Conservation (phyloP, 1,284 basidiomycete genomes). For the Volvariella volvacea region DNA sequence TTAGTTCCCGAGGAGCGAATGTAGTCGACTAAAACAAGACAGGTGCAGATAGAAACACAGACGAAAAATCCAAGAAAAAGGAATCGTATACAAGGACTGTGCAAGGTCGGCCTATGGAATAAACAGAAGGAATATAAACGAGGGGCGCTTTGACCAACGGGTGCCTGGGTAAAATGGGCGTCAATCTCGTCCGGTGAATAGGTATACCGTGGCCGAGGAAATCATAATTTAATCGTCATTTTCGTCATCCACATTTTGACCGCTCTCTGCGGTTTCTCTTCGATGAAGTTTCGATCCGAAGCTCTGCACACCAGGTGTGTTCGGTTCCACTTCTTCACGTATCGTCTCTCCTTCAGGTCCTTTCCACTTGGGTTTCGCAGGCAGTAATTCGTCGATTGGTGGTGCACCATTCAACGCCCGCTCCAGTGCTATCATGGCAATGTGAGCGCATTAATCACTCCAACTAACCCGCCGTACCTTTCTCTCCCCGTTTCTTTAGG, state of each 20-base stretch:
- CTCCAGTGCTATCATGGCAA: constrained; percentile 52
- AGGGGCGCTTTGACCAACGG: not conserved
- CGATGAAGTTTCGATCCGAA: constrained; percentile 29
- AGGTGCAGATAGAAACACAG: too few relatives aligned
- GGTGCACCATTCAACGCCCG: constrained; percentile 51
- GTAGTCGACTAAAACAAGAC: too few relatives aligned
- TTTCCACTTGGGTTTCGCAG: constrained; percentile 40
- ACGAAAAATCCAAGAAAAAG: too few relatives aligned
- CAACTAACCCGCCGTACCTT: constrained; percentile 29
- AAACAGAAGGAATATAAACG: not conserved
- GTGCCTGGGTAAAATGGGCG: too few relatives aligned
- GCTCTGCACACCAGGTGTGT: constrained; percentile 32
- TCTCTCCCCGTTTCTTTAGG: constrained; percentile 81
- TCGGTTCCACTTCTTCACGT: constrained; percentile 45
- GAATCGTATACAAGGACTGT: too few relatives aligned
- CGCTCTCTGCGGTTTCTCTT: constrained; percentile 37
- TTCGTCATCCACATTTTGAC: constrained; percentile 11
- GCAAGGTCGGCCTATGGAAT: not conserved
- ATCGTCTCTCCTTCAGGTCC: constrained; percentile 40
- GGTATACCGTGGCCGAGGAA: not conserved
- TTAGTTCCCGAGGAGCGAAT: too few relatives aligned
- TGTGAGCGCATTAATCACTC: not conserved
- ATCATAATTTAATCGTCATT: constrained; percentile 13
- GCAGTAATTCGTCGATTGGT: constrained; percentile 26
- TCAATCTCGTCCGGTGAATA: too few relatives aligned